Evolutionary conservation across 192 early-diverging fungal genomes (phyloP), one percentile per base, ranked within the genome.

Genomic region (Spinellus fusiger): DNA sequence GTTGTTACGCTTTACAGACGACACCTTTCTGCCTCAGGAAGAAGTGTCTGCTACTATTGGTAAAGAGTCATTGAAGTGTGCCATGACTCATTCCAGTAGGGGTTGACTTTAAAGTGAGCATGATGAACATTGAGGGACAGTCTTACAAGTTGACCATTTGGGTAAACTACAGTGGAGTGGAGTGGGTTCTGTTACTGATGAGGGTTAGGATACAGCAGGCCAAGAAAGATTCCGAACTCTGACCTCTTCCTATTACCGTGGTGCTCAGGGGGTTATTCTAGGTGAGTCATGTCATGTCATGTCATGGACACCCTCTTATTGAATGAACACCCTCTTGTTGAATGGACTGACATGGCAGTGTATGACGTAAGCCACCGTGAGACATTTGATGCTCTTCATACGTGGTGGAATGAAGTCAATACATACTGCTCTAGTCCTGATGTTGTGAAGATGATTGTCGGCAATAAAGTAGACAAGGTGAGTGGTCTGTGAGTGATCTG

Each of bases 211-310:
- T 70, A 99, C 97, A 1, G 97, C 97, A 10, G 97, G 97, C 37
- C 97, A 99, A 73, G 97, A 99, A 75, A 85, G 97, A 29, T 99
- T 98, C 77, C 73, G 97, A 44, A 98, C 97, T 0, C 76, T 99
- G 53, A 99, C 97, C 22, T 95, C 93, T 18, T 90, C 90, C 27
- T 99, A 98, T 73, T 99, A 99, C 66, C 84, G 96, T 34, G 96
- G 95, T 28, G 97, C 95, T 5, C 95, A 98, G 64, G 97, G 96
- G 12, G 96, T 99, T 1, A 96, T 99, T 51, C 77, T 99, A 44
- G 91, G 91, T 90, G 80, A 38, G 73, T 47, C 13, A n/a, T 5
- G 13, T 5, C 9, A 18, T 6, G 2, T 15, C 12, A 46, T 12
- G 16, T 33, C 23, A 4, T 2, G 20, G 10, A 16, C 18, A 40